A percentile compares a stretch with the other conserved stretches of the same genome.
These are phyloP conservation scores for Fusarium papillatum DNA, from an alignment of 2,329 filamentous ascomycete genomes.

Conservation along the genomic window DNA sequence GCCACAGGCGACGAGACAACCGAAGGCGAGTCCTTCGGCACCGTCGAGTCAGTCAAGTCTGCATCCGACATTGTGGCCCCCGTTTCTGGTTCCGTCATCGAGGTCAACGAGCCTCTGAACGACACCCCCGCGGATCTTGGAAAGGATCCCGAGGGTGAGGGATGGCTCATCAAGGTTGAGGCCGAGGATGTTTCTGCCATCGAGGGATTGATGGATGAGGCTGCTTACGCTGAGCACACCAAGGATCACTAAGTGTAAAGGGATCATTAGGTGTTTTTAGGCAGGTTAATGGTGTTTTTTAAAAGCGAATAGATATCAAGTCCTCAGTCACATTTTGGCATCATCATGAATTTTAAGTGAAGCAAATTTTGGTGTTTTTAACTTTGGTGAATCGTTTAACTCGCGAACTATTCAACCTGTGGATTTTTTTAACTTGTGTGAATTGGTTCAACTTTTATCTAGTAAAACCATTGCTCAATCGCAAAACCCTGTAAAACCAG, in stretches of 20 bases:
- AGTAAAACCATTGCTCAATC: slow-evolving; percentile 18
- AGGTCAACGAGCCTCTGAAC: slow-evolving; percentile 68
- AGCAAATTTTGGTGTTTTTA: background rate
- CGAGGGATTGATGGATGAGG: slow-evolving; percentile 78
- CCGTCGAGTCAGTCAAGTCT: slow-evolving; percentile 93
- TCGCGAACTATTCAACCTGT: background rate
- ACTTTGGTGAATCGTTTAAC: slow-evolving; percentile 9
- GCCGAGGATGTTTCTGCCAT: slow-evolving; percentile 68
- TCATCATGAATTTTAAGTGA: background rate
- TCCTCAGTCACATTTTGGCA: background rate
- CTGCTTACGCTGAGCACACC: slow-evolving; percentile 67
- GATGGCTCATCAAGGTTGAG: slow-evolving; percentile 88
- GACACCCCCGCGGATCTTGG: slow-evolving; percentile 64
- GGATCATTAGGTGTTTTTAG: background rate
- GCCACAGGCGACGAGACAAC: slow-evolving; percentile 72
- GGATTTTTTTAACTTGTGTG: slow-evolving; percentile 16
- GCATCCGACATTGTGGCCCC: slow-evolving; percentile 92
- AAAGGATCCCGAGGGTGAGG: slow-evolving; percentile 80
- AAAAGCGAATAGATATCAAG: slow-evolving; percentile 35
- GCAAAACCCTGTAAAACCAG: slow-evolving; percentile 31
- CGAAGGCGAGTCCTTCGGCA: slow-evolving; percentile 84
- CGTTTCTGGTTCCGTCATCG: slow-evolving; percentile 77
- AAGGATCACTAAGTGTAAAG: slow-evolving; percentile 24
- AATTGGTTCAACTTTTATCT: background rate
- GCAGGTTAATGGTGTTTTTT: slow-evolving; percentile 27